A percentile compares a stretch with the other conserved stretches of the same genome.
These are phyloP conservation scores for Paragyromitra xinjiangensis DNA, from an alignment of 495 filamentous ascomycete species.

Conservation along the genomic window DNA sequence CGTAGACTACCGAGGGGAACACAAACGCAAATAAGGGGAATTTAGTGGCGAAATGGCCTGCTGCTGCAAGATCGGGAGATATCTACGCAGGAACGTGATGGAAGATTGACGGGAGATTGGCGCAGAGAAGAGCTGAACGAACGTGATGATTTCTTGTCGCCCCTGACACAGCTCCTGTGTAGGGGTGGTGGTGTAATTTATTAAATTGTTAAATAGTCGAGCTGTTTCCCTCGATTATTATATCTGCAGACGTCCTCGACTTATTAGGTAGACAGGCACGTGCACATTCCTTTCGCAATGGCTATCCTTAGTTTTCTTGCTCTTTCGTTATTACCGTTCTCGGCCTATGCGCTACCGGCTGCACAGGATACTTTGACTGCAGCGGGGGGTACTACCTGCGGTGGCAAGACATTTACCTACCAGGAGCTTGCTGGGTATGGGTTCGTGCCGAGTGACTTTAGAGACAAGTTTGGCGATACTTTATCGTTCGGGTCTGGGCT, in stretches of 20 bases:
- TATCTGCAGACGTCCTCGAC: constrained; percentile 1
- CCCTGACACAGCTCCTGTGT: background rate
- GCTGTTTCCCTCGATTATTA: background rate
- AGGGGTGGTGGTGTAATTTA: background rate
- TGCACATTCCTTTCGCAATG: constrained; percentile 21
- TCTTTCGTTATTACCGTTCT: constrained; percentile 34
- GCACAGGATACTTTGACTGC: background rate
- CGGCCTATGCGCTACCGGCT: constrained; percentile 28
- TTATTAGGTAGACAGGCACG: background rate
- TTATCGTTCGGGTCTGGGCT: constrained; percentile 74
- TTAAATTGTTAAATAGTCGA: constrained; percentile 32
- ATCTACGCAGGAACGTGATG: constrained; percentile 31
- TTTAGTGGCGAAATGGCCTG: background rate
- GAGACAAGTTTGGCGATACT: constrained; percentile 79
- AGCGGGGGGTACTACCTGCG: constrained; percentile 64
- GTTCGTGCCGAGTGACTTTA: constrained; percentile 66
- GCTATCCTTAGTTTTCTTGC: constrained; percentile 31
- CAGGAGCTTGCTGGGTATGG: constrained; percentile 77
- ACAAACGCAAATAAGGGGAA: constrained; percentile 1
- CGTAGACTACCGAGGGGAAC: constrained; percentile 9
- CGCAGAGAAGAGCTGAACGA: background rate
- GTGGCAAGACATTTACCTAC: constrained; percentile 72
- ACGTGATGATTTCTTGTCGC: background rate
- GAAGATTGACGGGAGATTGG: constrained; percentile 5
- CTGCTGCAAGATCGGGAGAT: background rate